Evolutionary conservation across 1,284 basidiomycete genomes (phyloP).

Genomic region (Malassezia restricta): DNA sequence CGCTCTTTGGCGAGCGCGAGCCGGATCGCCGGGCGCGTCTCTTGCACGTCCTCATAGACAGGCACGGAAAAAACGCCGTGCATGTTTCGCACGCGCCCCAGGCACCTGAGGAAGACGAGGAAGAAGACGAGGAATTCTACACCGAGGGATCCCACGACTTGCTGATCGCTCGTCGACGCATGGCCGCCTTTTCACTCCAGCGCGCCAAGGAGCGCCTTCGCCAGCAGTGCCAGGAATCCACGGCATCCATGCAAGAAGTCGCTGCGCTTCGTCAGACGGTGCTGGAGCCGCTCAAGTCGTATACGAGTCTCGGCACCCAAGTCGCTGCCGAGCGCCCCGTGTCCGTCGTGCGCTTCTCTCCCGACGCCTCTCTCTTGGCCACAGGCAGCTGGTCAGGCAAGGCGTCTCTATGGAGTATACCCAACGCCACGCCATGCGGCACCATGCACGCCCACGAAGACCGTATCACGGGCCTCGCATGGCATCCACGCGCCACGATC

Average conservation of each 20-base stretch:
- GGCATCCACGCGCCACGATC: constrained; percentile 91
- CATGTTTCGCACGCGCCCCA: constrained; percentile 53
- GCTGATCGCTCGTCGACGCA: constrained; percentile 64
- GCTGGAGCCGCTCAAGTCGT: constrained; percentile 78
- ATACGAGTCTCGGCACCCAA: constrained; percentile 85
- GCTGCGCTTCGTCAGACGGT: constrained; percentile 81
- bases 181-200: constrained; percentile 84
- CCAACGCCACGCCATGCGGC: constrained; percentile 50
- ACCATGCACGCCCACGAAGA: constrained; percentile 61
- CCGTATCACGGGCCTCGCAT: constrained; percentile 84
- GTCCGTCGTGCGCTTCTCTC: constrained; percentile 84
- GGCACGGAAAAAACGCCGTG: constrained; percentile 42
- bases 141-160: constrained; percentile 77
- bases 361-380: constrained; percentile 72
- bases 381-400: constrained; percentile 93
- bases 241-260: constrained; percentile 73
- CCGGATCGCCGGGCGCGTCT: constrained; percentile 73
- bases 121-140: constrained; percentile 81
- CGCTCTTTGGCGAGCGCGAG: constrained; percentile 79
- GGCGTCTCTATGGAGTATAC: constrained; percentile 88
- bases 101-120: constrained; percentile 50
- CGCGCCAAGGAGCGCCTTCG: constrained; percentile 85
- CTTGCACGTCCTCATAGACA: constrained; percentile 75
- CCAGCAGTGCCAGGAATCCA: constrained; percentile 74
- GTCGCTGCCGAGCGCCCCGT: constrained; percentile 92